Base-by-base conservation (phyloP, 331 rosid species). In the Telfairia occidentalis region DNA sequence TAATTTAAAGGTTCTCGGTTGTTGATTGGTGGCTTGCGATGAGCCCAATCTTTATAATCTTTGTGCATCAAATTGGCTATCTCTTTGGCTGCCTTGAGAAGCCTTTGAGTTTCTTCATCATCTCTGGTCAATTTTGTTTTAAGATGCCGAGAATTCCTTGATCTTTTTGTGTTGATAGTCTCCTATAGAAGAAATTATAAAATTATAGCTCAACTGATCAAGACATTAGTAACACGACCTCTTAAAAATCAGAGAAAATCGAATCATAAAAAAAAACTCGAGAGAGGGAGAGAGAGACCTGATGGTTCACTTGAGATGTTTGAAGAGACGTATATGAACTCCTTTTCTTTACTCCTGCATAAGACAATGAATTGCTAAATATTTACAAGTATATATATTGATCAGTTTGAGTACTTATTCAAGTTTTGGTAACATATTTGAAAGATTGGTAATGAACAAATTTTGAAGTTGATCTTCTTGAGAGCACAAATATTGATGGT, bases 21-120 rank as follows among this genome's bases (percentile, higher is more conserved):
- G 43, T 77, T 77, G 67, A 77, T 64, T 2, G 80, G 80, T 11
- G 80, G 80, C 75, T 65, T 65, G 64, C 63, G 74, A 21, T 57
- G 75, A 64, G 16, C 75, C 75, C 58, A 52, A 1, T 43, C 65
- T 29, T 66, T 67, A 28, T 77, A 77, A 37, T 77, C 80, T 42
- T 35, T 77, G 52, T 49, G 63, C 75, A 77, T 77, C 75, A 77
- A 52, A 43, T 66, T 66, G 21, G 63, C 80, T 46, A 77, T 65
- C 75, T 77, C 75, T 53, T 40, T 55, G 12, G 80, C 65, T 66
- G 52, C 49, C 28, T 49, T 55, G 1, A 49, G 54, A 77, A 65
- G 66, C 42, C 55, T 77, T 24, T 35, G 30, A 21, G 30, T 67
- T 35, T 65, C 75, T 1, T 64, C 18, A 1, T 77, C 12, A n/a